Evolutionary conservation across 192 early-diverging fungal species (phyloP).

Genomic region (Rhizophagus prolifer): DNA sequence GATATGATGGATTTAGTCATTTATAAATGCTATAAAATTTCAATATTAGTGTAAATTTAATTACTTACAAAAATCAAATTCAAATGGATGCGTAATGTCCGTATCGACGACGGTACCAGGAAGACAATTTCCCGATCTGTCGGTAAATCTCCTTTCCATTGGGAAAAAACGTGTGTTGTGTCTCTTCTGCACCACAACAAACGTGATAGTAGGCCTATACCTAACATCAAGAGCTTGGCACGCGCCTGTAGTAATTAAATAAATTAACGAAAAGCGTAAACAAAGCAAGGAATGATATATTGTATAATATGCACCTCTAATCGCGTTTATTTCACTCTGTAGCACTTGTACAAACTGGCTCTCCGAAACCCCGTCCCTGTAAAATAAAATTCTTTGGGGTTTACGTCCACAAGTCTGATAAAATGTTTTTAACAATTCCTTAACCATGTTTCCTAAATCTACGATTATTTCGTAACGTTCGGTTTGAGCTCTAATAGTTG

Average conservation of each 20-base stretch:
- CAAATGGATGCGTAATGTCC: slow-evolving; percentile 70
- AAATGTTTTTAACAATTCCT: slow-evolving; percentile 68
- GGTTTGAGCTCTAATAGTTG: slow-evolving; percentile 64
- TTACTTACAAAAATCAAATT: slow-evolving; percentile 79
- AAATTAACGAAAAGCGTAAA: background rate
- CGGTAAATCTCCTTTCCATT: slow-evolving; percentile 52
- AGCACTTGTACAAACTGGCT: slow-evolving; percentile 78
- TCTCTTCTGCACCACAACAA: slow-evolving; percentile 85
- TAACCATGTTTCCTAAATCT: slow-evolving; percentile 66
- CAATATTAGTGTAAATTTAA: background rate
- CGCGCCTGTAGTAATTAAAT: slow-evolving; percentile 43
- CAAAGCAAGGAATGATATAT: background rate
- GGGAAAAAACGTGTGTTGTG: slow-evolving; percentile 90
- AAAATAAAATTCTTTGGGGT: slow-evolving; percentile 79
- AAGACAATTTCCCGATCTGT: slow-evolving; percentile 76
- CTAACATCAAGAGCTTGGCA: slow-evolving; percentile 59
- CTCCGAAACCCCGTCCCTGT: slow-evolving; percentile 90
- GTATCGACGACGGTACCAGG: slow-evolving; percentile 85
- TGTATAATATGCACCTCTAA: slow-evolving; percentile 39
- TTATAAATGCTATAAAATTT: background rate
- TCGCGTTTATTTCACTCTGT: slow-evolving; percentile 69
- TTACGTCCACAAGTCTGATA: slow-evolving; percentile 65
- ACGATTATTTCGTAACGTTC: slow-evolving; percentile 72
- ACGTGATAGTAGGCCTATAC: slow-evolving; percentile 83
- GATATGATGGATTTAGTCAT: background rate